Conservation (phyloP, 1,139 yeast genomes). For the Pichia sp. region DNA sequence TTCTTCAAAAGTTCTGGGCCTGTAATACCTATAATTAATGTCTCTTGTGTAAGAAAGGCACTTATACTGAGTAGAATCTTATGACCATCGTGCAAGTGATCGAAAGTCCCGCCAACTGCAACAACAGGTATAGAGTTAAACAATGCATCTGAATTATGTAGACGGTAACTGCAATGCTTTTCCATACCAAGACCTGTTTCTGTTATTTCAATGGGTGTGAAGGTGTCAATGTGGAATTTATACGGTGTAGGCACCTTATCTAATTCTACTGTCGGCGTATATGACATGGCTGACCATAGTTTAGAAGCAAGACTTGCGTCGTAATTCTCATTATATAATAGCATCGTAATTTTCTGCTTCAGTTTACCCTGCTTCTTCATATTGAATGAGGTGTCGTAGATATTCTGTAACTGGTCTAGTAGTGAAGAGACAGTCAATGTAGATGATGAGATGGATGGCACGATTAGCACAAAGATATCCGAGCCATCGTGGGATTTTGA, state of each 20-base stretch:
- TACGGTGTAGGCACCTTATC: slow-evolving; percentile 1
- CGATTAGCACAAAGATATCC: too few species aligned
- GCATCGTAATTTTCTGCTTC: not conserved
- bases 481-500: too few species aligned
- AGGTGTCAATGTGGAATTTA: not conserved
- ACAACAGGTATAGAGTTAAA: slow-evolving; percentile 15
- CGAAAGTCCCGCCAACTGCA: slow-evolving; percentile 96
- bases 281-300: slow-evolving; percentile 3
- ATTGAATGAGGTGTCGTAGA: slow-evolving; percentile 3
- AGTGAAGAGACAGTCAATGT: slow-evolving; percentile 1
- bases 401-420: slow-evolving; percentile 3
- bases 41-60: slow-evolving; percentile 47
- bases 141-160: slow-evolving; percentile 3
- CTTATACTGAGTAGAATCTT: slow-evolving; percentile 73
- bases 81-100: slow-evolving; percentile 95
- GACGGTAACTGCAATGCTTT: slow-evolving; percentile 1
- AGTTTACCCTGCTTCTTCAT: not conserved
- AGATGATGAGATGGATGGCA: too few species aligned
- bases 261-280: slow-evolving; percentile 1
- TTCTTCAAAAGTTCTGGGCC: slow-evolving; percentile 68
- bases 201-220: not conserved
- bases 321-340: not conserved
- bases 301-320: slow-evolving; percentile 1
- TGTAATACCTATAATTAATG: slow-evolving; percentile 75
- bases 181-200: too few species aligned